A percentile compares a stretch with the other conserved stretches of the same genome.
These are phyloP conservation scores for Fusarium sambucinum DNA, from an alignment of 2,329 filamentous ascomycete genomes.

Conservation along the genomic window DNA sequence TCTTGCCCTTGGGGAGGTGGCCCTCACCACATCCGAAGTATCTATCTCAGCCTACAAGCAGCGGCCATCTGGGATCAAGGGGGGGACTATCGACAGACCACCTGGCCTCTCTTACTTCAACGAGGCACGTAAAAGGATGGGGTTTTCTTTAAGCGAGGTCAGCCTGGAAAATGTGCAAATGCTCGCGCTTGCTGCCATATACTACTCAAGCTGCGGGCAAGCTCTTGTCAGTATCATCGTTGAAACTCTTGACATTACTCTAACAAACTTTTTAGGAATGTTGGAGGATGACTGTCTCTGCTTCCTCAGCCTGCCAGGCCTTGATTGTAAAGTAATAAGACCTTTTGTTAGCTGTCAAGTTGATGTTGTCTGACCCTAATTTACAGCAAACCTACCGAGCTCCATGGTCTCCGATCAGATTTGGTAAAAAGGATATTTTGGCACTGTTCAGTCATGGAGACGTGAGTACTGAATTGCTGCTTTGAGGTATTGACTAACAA, in stretches of 20 bases:
- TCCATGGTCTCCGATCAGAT: conserved; percentile 44
- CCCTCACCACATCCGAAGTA: conserved; percentile 62
- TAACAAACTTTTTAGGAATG: conserved; percentile 61
- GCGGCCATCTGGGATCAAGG: conserved; percentile 64
- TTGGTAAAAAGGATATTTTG: conserved; percentile 46
- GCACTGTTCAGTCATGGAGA: conserved; percentile 49
- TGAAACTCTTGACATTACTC: not conserved
- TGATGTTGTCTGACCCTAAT: not conserved
- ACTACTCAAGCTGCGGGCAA: conserved; percentile 65
- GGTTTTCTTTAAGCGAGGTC: conserved; percentile 66
- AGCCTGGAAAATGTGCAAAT: conserved; percentile 71
- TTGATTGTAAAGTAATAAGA: conserved; percentile 64
- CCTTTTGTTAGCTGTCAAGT: not conserved
- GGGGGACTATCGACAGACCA: conserved; percentile 62
- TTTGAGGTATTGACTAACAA: conserved; percentile 22
- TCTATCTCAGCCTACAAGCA: conserved; percentile 60
- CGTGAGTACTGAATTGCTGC: conserved; percentile 22
- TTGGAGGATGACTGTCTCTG: conserved; percentile 68
- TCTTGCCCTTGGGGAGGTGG: conserved; percentile 69
- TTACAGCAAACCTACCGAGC: conserved; percentile 42
- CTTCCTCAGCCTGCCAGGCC: conserved; percentile 68
- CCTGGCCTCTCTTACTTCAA: conserved; percentile 72
- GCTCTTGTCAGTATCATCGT: conserved; percentile 58
- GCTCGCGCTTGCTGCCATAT: conserved; percentile 66
- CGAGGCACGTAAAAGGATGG: conserved; percentile 70